Evolutionary conservation across 352 stramenopile genomes (phyloP), one percentile per base, ranked within the genome.

Genomic region (Phytophthora capsici): DNA sequence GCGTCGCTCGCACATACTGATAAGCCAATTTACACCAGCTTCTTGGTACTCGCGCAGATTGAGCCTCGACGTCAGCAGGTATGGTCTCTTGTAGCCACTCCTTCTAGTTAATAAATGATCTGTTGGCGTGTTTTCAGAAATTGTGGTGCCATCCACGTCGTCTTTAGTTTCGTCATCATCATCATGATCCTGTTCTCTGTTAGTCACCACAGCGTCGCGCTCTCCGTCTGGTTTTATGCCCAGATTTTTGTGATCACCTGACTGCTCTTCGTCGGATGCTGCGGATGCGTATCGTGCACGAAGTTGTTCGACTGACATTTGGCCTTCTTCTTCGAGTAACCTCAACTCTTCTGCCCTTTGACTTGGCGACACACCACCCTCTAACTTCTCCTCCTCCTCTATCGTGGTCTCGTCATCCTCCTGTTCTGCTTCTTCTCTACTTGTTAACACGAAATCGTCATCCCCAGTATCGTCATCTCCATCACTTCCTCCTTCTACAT

Each of bases 11-110:
- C 98, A 97, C 63, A 99, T 90, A n/a, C 94, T 98, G 23, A 99
- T 88, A 3, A 99, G 89, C 98, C 98, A 99, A 69, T 98, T 98
- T 30, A 99, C 82, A 3, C 98, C 86, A 9, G 84, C 74, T 64
- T 91, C 72, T 63, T 95, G 87, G 43, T 95, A 95, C 52, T 90
- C 86, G 6, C 87, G 84, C 22, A 95, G 47, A 36, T 84, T 64
- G 4, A 95, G 57, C 0, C 84, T 78, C 2, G 76, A 88, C 3
- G 77, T 88, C 22, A 95, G 53, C n/a, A 95, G 46, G 56, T 84
- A 95, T 8, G 87, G 82, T 3, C 85, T 78, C 47, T 88, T 78
- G 34, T 84, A 93, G 4, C 77, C 71, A 41, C 28, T 68, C 37
- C 52, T 77, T 47, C 61, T 57, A 8, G 23, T 37, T 16, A 36